Evolutionary conservation across 768 basidiomycete species (phyloP), one percentile per base, ranked within the genome.

Genomic region (Russula dissimulans): DNA sequence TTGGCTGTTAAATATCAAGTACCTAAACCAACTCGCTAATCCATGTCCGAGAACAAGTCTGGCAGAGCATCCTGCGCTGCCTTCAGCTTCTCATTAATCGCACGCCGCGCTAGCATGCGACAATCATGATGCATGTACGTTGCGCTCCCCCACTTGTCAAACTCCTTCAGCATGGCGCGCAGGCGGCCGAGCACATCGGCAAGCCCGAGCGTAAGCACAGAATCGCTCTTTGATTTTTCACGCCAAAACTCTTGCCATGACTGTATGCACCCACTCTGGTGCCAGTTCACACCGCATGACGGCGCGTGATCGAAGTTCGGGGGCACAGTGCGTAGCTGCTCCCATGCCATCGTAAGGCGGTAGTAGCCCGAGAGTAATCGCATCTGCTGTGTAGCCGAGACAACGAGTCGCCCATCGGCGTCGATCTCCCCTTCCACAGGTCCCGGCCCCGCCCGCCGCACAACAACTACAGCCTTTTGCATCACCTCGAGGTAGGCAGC

Each of bases 121-220:
- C 87, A 89, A 58, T 88, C 87, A 58, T 81, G 83, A 66, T 88
- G 85, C 87, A 89, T 88, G 68, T 87, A 86, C n/a, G 84, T 82
- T 59, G 82, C 83, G 60, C 79, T 80, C 2, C 86, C 85, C 82
- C 83, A 84, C 55, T 81, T 75, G 58, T 87, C 86, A 60, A 84
- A 85, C 57, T 87, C 85, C 71, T 82, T 84, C 66, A 81, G 73
- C 39, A 89, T 76, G 59, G 80, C 75, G 67, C 73, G 80, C 65
- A 89, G 69, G 60, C 83, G 78, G 39, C 87, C 88, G 5, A 86
- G 69, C 38, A 88, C 84, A 67, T 89, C 85, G 36, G 85, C 83
- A 2, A 81, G 70, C 8, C 81, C 84, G 5, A 85, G 75, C 14
- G 73, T 71, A 38, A 89, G 75, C 32, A 89, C 80, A 3, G 76